Base-by-base conservation (phyloP, 805 yeast species). In the Suhomyces prunicola region DNA sequence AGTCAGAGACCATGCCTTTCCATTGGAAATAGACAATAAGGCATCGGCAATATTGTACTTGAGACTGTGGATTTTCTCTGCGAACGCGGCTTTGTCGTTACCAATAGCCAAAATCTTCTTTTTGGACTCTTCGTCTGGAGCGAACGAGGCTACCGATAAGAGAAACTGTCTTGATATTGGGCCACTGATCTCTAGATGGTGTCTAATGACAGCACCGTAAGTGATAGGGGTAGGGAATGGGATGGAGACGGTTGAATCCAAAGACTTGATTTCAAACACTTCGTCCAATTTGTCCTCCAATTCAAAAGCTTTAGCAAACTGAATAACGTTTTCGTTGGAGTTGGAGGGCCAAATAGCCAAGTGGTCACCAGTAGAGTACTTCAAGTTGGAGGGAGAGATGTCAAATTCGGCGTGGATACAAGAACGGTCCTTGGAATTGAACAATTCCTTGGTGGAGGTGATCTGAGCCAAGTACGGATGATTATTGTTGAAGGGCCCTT, bases 341-440 rank as follows among this genome's bases (percentile, higher is more conserved):
- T 93, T 93, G 23, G 94, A 89, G 35, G 97, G 94, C 96, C 97
- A 90, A 53, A 94, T 76, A 13, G 97, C 98, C 57, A 94, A 72
- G 72, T 93, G 98, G 68, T 93, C 99, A 70, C 99, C 99, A 4
- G 99, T 93, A 47, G 93, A 78, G 71, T 93, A 93, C 61, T 86
- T 84, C 64, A 94, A 76, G 63, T 86, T 87, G 4, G 93, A 79
- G 27, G 74, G 82, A 0, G 90, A 79, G 36, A 91, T 72, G 65
- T 93, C 97, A 61, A 93, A 85, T 71, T 94, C 98, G 47, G 87
- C 83, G 67, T 93, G 98, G 54, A 93, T 83, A 74, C 98, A 93
- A 59, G 85, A 85, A 74, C 98, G 86, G 26, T 69, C 72, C 26
- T 68, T 64, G 0, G 83, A 72, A 54, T 76, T 75, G 77, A 92